Evolutionary conservation across 305 asterid genomes (phyloP).

Genomic region (Fraxinus platypoda): DNA sequence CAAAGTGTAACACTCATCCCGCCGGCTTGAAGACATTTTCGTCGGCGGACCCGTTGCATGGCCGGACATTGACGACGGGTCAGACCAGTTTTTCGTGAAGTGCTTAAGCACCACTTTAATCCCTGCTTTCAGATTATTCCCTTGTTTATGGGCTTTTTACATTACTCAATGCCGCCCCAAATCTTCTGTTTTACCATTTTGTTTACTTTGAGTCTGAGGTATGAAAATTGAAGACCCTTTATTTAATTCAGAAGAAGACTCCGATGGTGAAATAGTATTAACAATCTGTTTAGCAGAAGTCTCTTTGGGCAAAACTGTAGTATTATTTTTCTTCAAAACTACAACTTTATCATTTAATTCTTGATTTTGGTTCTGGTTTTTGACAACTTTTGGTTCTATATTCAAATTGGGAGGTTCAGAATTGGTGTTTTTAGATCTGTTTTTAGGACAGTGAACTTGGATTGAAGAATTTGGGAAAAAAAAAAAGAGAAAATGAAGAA

Average conservation of each 20-base stretch:
- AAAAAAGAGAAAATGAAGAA: not conserved
- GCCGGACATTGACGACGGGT: no score
- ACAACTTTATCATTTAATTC: not conserved
- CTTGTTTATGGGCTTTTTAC: no score
- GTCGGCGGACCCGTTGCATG: no score
- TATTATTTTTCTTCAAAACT: not conserved
- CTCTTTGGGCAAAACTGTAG: conserved; percentile 12
- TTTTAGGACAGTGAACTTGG: conserved; percentile 29
- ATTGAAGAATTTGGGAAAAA: conserved; percentile 46
- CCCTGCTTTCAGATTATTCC: no score
- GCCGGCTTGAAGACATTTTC: no score
- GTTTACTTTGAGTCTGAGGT: conserved; percentile 27
- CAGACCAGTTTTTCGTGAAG: no score
- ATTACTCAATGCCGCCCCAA: conserved; percentile 4
- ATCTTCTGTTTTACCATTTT: conserved; percentile 33
- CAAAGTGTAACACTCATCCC: no score
- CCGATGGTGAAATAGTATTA: conserved; percentile 18
- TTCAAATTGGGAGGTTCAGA: conserved; percentile 6
- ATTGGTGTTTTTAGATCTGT: conserved; percentile 35
- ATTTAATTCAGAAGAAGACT: conserved; percentile 26
- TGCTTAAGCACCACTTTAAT: no score
- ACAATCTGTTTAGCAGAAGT: conserved; percentile 20
- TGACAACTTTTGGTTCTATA: not conserved
- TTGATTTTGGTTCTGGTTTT: not conserved
- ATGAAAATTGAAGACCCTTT: conserved; percentile 20